Percentiles rank a stretch among this genome's conserved stretches.
Conservation (phyloP, 2,329 filamentous ascomycete genomes). For the Aspergillus brunneoviolaceus region DNA sequence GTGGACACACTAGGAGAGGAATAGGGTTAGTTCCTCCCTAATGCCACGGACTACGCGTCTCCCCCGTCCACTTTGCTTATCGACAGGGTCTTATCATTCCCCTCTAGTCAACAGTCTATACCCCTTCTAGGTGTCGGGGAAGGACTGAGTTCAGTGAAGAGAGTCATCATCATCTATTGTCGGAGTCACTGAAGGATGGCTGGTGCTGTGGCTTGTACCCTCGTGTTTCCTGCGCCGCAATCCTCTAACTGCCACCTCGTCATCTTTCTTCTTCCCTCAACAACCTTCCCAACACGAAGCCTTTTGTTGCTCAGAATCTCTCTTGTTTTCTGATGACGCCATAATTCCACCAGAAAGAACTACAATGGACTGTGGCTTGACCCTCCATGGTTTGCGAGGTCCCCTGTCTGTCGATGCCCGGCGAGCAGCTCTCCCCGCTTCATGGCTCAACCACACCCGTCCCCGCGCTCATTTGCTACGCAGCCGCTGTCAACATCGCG, state of each 20-base stretch:
- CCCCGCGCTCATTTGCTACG: conserved; percentile 11
- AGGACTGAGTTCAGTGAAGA: background rate
- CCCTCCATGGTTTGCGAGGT: background rate
- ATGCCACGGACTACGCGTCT: background rate
- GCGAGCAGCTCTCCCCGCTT: background rate
- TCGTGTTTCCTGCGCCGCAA: conserved; percentile 19
- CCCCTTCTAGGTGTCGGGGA: conserved; percentile 14
- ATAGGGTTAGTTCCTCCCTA: background rate
- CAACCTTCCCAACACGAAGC: background rate
- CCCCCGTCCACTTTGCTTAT: background rate
- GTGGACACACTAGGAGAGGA: background rate
- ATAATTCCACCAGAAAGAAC: background rate
- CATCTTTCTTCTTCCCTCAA: background rate
- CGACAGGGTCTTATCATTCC: too few species aligned
- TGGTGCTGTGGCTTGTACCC: conserved; percentile 19
- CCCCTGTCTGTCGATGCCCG: background rate
- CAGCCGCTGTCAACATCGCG: conserved; percentile 14
- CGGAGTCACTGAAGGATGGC: background rate
- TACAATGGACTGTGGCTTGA: background rate
- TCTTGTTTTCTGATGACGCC: background rate
- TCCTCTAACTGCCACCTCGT: conserved; percentile 3
- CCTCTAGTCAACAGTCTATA: background rate
- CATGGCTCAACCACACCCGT: background rate
- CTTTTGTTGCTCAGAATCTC: background rate
- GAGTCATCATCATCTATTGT: conserved; percentile 9